Evolutionary conservation across 805 yeast species (phyloP).

Genomic region (Saturnispora halmiae): DNA sequence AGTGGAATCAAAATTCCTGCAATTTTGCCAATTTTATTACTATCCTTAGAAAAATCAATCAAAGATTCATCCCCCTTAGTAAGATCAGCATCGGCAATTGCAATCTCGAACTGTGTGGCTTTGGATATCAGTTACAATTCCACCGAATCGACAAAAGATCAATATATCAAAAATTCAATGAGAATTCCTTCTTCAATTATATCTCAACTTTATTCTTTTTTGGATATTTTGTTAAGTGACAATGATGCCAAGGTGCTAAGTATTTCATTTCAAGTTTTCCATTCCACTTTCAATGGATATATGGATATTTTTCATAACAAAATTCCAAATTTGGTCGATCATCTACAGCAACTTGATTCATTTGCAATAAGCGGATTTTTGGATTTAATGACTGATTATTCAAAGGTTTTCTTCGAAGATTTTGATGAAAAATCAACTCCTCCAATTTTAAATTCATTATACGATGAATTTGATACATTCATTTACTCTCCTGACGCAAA

Average conservation of each 20-base stretch:
- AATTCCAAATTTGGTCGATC: slow-evolving; percentile 37
- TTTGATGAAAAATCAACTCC: slow-evolving; percentile 7
- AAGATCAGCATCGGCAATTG: slow-evolving; percentile 68
- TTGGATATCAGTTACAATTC: slow-evolving; percentile 27
- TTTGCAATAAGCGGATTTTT: slow-evolving; percentile 58
- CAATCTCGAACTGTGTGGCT: slow-evolving; percentile 49
- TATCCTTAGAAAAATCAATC: slow-evolving; percentile 60
- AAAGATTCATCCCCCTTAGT: slow-evolving; percentile 72
- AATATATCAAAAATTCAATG: slow-evolving; percentile 11
- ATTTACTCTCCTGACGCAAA: slow-evolving; percentile 45
- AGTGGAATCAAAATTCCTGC: slow-evolving; percentile 79
- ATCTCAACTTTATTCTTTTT: slow-evolving; percentile 41
- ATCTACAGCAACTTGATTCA: slow-evolving; percentile 49
- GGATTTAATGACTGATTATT: slow-evolving; percentile 59
- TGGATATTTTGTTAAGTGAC: slow-evolving; percentile 56
- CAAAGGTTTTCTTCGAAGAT: slow-evolving; percentile 45
- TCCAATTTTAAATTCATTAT: slow-evolving; percentile 47
- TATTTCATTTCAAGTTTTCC: slow-evolving; percentile 51
- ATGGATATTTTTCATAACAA: slow-evolving; percentile 65
- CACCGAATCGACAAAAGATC: slow-evolving; percentile 4
- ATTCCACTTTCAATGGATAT: slow-evolving; percentile 43
- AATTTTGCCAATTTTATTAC: slow-evolving; percentile 65
- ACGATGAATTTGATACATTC: slow-evolving; percentile 37
- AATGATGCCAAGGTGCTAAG: slow-evolving; percentile 58
- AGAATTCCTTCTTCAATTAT: slow-evolving; percentile 30